phyloP scores from a whole-genome alignment of 768 basidiomycete species.

The Tephrocybe sp. region DNA sequence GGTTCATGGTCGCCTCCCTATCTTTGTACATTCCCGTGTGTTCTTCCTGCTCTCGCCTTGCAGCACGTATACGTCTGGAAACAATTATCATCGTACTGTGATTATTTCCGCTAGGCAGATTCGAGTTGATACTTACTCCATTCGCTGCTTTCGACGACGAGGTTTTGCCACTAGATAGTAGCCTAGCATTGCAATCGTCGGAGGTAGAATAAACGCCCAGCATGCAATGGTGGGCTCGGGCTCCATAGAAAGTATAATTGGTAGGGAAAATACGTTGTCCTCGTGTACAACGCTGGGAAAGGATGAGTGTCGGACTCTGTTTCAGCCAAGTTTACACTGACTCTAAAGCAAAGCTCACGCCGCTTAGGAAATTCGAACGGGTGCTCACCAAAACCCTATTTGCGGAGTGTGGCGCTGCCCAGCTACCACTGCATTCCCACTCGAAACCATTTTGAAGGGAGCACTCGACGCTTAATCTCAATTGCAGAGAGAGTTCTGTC shows the following conservation, averaged over 20 bases:
- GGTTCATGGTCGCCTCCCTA: slow-evolving; percentile 56
- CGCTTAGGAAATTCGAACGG: slow-evolving; percentile 38
- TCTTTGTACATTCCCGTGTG: slow-evolving; percentile 62
- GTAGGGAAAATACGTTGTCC: slow-evolving; percentile 57
- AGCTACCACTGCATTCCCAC: slow-evolving; percentile 45
- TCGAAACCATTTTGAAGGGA: slow-evolving; percentile 42
- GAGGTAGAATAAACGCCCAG: slow-evolving; percentile 55
- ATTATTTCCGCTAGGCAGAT: neutral
- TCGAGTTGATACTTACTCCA: slow-evolving; percentile 43
- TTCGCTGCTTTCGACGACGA: slow-evolving; percentile 49
- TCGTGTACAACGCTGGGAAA: slow-evolving; percentile 50
- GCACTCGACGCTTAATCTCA: slow-evolving; percentile 50
- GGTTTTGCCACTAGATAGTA: slow-evolving; percentile 62
- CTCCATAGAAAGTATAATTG: slow-evolving; percentile 55
- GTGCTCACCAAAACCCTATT: slow-evolving; percentile 44
- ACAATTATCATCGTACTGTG: neutral
- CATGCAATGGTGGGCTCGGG: slow-evolving; percentile 47
- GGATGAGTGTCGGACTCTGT: slow-evolving; percentile 1
- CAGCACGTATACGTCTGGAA: slow-evolving; percentile 63
- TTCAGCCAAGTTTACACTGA: slow-evolving; percentile 31
- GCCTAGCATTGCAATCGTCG: slow-evolving; percentile 42
- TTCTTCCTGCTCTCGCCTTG: slow-evolving; percentile 64
- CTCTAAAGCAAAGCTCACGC: slow-evolving; percentile 58
- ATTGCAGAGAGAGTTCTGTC: slow-evolving; percentile 52
- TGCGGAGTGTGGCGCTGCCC: slow-evolving; percentile 39